Evolutionary conservation across 345 rosid species (phyloP).

Genomic region (Clausena lansium): DNA sequence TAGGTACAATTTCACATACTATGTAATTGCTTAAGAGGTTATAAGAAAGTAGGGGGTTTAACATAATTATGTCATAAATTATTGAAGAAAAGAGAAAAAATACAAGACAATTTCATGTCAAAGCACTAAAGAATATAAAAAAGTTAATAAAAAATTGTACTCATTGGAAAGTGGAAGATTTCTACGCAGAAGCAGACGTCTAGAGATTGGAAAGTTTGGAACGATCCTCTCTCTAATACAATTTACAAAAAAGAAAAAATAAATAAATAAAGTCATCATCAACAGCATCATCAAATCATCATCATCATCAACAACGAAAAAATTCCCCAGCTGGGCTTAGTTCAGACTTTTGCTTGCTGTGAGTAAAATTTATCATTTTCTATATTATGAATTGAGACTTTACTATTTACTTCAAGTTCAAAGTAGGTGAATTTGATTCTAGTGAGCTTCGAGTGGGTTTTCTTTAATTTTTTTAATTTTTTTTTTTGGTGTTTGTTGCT

Average conservation of each 20-base stretch:
- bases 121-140: constrained; percentile 26
- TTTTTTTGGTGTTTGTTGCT: background rate
- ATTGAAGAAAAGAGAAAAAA: background rate
- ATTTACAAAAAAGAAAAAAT: background rate
- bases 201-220: constrained; percentile 48
- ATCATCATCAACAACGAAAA: constrained; percentile 14
- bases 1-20: background rate
- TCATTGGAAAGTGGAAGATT: constrained; percentile 48
- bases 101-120: constrained; percentile 33
- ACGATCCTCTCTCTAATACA: constrained; percentile 20
- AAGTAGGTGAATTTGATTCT: background rate
- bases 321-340: constrained; percentile 33
- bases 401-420: constrained; percentile 4
- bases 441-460: background rate
- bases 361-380: background rate
- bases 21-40: background rate
- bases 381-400: background rate
- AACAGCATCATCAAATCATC: constrained; percentile 13
- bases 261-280: background rate
- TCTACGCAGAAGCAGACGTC: constrained; percentile 32
- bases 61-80: background rate
- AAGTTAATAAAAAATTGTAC: constrained; percentile 30
- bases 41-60: background rate
- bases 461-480: background rate
- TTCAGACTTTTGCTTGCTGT: background rate